phyloP scores from a whole-genome alignment of 331 rosid species.

The Quercus phellos region DNA sequence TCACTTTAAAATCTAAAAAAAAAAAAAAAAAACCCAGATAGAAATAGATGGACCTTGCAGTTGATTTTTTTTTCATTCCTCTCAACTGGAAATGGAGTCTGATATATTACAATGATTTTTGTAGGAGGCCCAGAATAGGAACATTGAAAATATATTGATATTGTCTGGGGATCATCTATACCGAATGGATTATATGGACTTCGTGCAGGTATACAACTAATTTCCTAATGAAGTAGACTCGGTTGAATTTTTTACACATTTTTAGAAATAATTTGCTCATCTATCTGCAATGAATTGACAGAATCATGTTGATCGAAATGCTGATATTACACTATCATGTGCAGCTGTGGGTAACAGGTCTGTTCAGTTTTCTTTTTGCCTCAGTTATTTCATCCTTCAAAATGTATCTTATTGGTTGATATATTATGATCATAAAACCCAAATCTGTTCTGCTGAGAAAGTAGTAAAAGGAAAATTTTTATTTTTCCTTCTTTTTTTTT shows the following conservation, averaged over 20 bases:
- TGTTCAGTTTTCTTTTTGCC: conserved; percentile 20
- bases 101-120: conserved; percentile 25
- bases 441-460: background rate
- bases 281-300: conserved; percentile 29
- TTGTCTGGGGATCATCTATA: conserved; percentile 93
- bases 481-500: background rate
- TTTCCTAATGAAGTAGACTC: background rate
- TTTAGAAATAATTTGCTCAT: conserved; percentile 10
- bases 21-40: background rate
- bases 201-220: conserved; percentile 53
- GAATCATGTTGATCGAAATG: conserved; percentile 67
- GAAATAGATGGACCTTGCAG: background rate
- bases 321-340: conserved; percentile 80
- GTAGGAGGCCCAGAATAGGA: conserved; percentile 80
- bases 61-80: conserved; percentile 3
- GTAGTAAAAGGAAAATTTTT: background rate
- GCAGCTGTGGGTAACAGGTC: conserved; percentile 69
- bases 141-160: conserved; percentile 73
- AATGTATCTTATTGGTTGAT: background rate
- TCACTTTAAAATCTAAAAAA: background rate
- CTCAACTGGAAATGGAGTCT: conserved; percentile 7
- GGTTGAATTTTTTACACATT: background rate
- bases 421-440: background rate
- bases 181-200: conserved; percentile 91
- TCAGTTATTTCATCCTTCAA: background rate